Base-by-base conservation (phyloP, 2,329 filamentous ascomycete species). In the Xylariaceae sp. region DNA sequence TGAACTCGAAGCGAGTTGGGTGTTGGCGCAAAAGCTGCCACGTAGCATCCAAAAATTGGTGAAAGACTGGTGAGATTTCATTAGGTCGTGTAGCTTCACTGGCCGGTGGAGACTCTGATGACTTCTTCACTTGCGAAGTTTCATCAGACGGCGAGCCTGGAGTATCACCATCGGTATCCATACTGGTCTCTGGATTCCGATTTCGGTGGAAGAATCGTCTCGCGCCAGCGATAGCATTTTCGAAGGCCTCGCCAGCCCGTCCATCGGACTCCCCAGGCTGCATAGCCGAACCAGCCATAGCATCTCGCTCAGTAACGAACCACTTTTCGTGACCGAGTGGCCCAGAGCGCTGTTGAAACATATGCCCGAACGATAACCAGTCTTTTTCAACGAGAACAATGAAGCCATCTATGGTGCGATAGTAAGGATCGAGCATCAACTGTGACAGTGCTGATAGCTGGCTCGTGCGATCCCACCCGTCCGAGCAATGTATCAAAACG, bases 391-490 rank as follows among this genome's bases (percentile, higher is more conserved):
- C 82, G 6, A 99, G 77, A 2, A 96, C 86, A 63, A 97, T 92
- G 71, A 97, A 99, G 1, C 94, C 94, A 63, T 97, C 89, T 43
- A 99, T 77, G 0, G 94, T 97, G 45, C 94, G 85, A 71, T 92
- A 99, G 72, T 96, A 97, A 0, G 94, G 94, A 67, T 99, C 94
- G 7, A 99, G 81, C 77, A 96, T 93, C 32, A 99, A 81, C 73
- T 99, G 92, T 50, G 92, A 88, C 51, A 99, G 75, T 4, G 92
- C 92, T 66, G 92, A 95, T 45, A 99, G 81, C 74, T 99, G 94
- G 66, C 92, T 93, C 6, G 94, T 99, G 44, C 94, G 88, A 73
- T 99, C 94, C 94, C 94, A 99, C 3, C 94, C 94, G 72, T 99
- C 94, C 2, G 94, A 97, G 73, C 94, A 99, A 73, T 99, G 94